phyloP scores from a whole-genome alignment of 192 early-diverging fungal species.

The Rhizophagus clarus region DNA sequence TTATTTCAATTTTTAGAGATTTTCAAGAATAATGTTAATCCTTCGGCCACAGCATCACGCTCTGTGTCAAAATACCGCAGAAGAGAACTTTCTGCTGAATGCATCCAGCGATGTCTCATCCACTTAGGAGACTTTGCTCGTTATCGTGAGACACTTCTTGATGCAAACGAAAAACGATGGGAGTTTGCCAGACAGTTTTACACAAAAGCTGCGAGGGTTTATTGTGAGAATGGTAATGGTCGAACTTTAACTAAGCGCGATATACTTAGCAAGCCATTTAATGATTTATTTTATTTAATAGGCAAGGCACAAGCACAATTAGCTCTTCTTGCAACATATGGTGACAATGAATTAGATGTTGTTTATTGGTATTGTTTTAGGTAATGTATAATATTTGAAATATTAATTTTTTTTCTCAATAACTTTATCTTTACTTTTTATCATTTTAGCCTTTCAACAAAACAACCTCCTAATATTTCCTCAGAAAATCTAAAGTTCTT shows the following conservation, averaged over 20 bases:
- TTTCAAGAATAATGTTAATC: constrained; percentile 19
- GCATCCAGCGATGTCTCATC: constrained; percentile 55
- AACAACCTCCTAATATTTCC: constrained; percentile 48
- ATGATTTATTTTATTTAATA: constrained; percentile 33
- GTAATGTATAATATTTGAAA: constrained; percentile 7
- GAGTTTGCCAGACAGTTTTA: constrained; percentile 23
- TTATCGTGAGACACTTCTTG: constrained; percentile 47
- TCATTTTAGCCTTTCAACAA: constrained; percentile 51
- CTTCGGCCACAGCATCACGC: constrained; percentile 11
- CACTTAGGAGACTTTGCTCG: constrained; percentile 60
- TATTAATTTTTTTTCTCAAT: neutral
- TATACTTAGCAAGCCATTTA: neutral
- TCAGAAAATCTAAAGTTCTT: constrained; percentile 56
- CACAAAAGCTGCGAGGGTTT: constrained; percentile 14
- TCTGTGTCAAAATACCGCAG: constrained; percentile 16
- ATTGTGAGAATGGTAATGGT: constrained; percentile 21
- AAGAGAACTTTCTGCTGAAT: constrained; percentile 41
- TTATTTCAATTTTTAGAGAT: constrained; percentile 34
- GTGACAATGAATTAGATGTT: constrained; percentile 44
- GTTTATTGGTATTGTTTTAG: constrained; percentile 52
- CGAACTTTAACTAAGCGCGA: neutral
- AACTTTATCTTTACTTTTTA: neutral
- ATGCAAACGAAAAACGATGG: constrained; percentile 32
- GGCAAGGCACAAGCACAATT: constrained; percentile 49
- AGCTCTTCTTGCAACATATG: constrained; percentile 44